A percentile compares a stretch with the other conserved stretches of the same genome.
Evolutionary conservation across 2,329 filamentous ascomycete genomes (phyloP).

Genomic region (Microcera coccophila): DNA sequence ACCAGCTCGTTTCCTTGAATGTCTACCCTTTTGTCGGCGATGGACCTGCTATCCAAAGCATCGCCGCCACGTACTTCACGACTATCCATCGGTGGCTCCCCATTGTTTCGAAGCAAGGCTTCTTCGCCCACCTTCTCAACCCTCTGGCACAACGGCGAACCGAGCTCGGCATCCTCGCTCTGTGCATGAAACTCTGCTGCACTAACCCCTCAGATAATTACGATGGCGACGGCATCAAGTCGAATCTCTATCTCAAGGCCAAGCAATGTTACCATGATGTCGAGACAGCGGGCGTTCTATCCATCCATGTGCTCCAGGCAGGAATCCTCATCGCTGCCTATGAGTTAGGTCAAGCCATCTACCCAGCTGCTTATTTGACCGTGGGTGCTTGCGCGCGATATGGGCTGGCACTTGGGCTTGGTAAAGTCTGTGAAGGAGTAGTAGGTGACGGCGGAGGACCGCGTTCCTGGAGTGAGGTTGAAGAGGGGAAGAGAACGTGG

Average conservation of each 20-base stretch:
- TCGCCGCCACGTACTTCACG: conserved; percentile 2
- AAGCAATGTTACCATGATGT: conserved; percentile 6
- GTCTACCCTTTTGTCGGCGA: conserved; percentile 1
- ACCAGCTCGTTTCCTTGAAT: neutral
- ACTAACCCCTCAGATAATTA: neutral
- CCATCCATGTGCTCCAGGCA: conserved; percentile 13
- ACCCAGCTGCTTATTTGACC: conserved; percentile 14
- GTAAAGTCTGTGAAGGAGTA: conserved; percentile 5
- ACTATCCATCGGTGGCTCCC: conserved; percentile 7
- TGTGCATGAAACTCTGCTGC: conserved; percentile 11
- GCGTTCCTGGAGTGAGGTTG: conserved; percentile 9
- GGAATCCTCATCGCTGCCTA: conserved; percentile 12
- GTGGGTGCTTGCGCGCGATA: conserved; percentile 13
- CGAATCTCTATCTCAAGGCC: conserved; percentile 2
- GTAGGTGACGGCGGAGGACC: neutral
- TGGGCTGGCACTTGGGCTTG: conserved; percentile 9
- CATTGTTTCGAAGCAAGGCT: conserved; percentile 3
- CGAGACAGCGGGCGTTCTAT: conserved; percentile 1
- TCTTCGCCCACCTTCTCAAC: conserved; percentile 3
- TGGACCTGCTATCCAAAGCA: neutral
- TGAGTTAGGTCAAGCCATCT: conserved; percentile 13
- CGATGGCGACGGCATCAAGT: neutral
- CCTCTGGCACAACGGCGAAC: conserved; percentile 3
- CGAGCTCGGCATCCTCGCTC: conserved; percentile 2
- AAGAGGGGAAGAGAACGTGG: conserved; percentile 15